Base-by-base conservation (phyloP, 257 asterid species). In the Nicotiana otophora region DNA sequence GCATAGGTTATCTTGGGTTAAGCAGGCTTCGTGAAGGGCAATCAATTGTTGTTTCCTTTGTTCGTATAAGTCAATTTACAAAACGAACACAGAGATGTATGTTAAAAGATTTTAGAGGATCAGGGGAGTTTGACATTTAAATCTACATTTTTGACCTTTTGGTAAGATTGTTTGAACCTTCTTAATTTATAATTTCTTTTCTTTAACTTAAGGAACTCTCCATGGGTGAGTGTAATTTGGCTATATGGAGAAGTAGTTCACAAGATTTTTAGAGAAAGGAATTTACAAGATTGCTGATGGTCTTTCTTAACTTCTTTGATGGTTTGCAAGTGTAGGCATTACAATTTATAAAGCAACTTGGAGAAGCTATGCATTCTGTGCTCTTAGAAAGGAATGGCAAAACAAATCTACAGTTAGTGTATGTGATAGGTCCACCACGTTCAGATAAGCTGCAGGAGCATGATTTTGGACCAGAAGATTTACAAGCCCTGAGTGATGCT, bases 351-450 rank as follows among this genome's bases (percentile, higher is more conserved):
- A 87, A 81, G 86, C 93, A 93, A 84, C 97, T 96, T 26, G 99
- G 99, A 81, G 91, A 91, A 88, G 95, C 97, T 86, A 88, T 96
- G 93, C 99, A 93, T 82, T 83, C 91, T 10, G 82, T 81, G 58
- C 90, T 63, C 83, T 79, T 85, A 82, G 90, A 87, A 74, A 90
- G 86, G 62, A 87, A 84, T 19, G 66, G 34, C 66, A 84, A 75
- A 82, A 83, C 86, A 83, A 85, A 51, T 74, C 86, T 94, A 88
- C 92, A 92, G 84, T 82, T 96, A 81, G 90, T 96, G 75, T 94
- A 88, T 90, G 99, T 96, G 48, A 93, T 96, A 77, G 94, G 97
- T 58, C 99, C 99, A 58, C 97, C 98, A 28, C 94, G 76, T 83
- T 92, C 98, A 23, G 88, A 88, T 69, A 84, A 85, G 74, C 87